A percentile compares a stretch with the other conserved stretches of the same genome.
phyloP scores from a whole-genome alignment of 1,284 basidiomycete species.

The Fomitopsis pinicola region DNA sequence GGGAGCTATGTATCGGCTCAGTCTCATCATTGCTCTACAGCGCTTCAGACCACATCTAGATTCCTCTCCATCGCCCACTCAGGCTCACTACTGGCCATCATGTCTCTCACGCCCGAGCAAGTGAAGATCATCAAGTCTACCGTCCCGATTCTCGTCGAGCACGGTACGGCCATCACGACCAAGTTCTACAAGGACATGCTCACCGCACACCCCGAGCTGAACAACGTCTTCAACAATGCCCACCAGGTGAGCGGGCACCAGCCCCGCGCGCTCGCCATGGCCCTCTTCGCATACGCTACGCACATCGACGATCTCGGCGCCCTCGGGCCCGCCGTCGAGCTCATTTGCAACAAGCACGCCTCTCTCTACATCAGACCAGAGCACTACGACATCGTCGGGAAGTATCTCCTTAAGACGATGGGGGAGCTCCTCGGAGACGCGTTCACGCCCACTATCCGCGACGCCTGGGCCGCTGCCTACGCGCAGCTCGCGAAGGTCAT shows the following conservation, averaged over 20 bases:
- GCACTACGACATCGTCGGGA: constrained; percentile 23
- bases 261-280: constrained; percentile 17
- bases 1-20: too few species aligned
- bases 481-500: constrained; percentile 24
- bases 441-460: constrained; percentile 17
- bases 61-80: background rate
- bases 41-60: background rate
- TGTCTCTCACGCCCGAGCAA: constrained; percentile 18
- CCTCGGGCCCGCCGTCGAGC: constrained; percentile 22
- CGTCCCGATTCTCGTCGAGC: constrained; percentile 19
- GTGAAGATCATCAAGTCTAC: constrained; percentile 20
- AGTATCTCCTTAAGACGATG: constrained; percentile 20
- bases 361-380: constrained; percentile 20
- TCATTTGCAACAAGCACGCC: constrained; percentile 23
- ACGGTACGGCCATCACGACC: constrained; percentile 16
- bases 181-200: constrained; percentile 23
- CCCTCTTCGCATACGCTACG: constrained; percentile 21
- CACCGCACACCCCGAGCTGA: constrained; percentile 16
- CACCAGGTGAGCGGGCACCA: constrained; percentile 21
- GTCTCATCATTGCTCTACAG: background rate
- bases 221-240: constrained; percentile 22
- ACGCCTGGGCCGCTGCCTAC: constrained; percentile 23
- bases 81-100: constrained; percentile 8
- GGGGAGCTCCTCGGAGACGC: constrained; percentile 17
- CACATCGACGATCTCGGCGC: constrained; percentile 24